phyloP scores from a whole-genome alignment of 1,284 basidiomycete species.

The Somion occarium region DNA sequence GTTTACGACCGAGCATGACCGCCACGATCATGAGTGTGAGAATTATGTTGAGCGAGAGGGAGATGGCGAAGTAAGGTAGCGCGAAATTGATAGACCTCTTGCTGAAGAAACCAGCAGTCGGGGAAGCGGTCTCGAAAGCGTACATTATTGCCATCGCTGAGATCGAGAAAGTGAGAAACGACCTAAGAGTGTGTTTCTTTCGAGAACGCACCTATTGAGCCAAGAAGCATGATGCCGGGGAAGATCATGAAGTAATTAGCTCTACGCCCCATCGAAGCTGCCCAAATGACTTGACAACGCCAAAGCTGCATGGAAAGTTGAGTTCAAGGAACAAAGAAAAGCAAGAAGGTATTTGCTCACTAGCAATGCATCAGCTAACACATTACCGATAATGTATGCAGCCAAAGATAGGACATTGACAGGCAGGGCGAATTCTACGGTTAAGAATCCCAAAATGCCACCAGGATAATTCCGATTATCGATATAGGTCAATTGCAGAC shows the following conservation, averaged over 20 bases:
- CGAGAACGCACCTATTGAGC: background rate
- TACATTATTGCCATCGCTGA: background rate
- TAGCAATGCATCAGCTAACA: background rate
- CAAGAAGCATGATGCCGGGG: background rate
- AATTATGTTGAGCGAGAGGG: conserved; percentile 29
- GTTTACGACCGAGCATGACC: conserved; percentile 30
- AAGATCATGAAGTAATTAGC: background rate
- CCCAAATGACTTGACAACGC: conserved; percentile 3
- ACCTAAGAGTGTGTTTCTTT: background rate
- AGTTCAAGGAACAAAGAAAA: background rate
- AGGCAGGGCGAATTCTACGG: conserved; percentile 6
- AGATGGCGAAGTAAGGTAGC: conserved; percentile 2
- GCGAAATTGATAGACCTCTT: conserved; percentile 2
- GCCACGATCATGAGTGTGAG: conserved; percentile 32
- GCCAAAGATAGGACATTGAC: conserved; percentile 4
- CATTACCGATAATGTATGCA: background rate
- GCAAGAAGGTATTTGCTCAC: background rate
- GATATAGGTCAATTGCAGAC: conserved; percentile 2
- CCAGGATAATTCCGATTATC: conserved; percentile 11
- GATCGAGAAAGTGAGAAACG: background rate
- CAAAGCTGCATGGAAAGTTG: background rate
- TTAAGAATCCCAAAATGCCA: conserved; percentile 7
- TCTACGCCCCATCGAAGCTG: background rate
- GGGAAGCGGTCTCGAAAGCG: background rate
- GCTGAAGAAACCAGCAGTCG: background rate